Base-by-base conservation (phyloP, 805 yeast genomes). In the Hanseniaspora hatyaiensis region DNA sequence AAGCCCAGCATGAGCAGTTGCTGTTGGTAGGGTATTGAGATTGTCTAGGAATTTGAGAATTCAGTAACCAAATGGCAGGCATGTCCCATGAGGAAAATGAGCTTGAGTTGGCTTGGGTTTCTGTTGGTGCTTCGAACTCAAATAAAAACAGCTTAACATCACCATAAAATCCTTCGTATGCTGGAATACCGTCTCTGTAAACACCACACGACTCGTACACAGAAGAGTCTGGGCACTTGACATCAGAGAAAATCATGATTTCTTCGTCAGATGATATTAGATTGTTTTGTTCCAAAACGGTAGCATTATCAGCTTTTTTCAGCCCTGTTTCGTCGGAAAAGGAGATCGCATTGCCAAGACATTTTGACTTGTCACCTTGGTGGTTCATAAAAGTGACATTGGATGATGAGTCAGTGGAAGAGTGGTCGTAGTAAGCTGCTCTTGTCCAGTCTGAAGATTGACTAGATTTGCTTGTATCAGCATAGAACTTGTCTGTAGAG, bases 51-150 rank as follows among this genome's bases (percentile, higher is more conserved):
- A 81, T 79, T 54, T 76, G 72, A 26, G 84, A 80, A 54, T 81
- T 80, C 57, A 81, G 66, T 51, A 81, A 66, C 88, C 88, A 81
- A 54, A 80, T 80, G 18, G 85, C 87, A 8, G 88, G 85, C 77
- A 80, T 65, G 60, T 82, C 73, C 57, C 70, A 80, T 40, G 52
- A 55, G 9, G 52, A 55, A 50, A 57, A 51, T 4, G 65, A 52
- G 9, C 66, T 54, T 47, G 66, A 64, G 45, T 65, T 63, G 20
- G 65, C 56, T 22, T 55, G 53, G 6, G 65, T 56, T 55, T 80
- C 85, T 24, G 65, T 62, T 40, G 88, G 88, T 75, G 78, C 75
- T 48, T 67, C 65, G 59, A 82, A 82, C 60, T 80, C 80, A 56
- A 82, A 81, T 52, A 80, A 63, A 57, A 81, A 82, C 81, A 81